A percentile compares a stretch with the other conserved stretches of the same genome.
These are phyloP conservation scores for Fusarium ambrosium DNA, from an alignment of 2,329 filamentous ascomycete genomes.

Conservation along the genomic window DNA sequence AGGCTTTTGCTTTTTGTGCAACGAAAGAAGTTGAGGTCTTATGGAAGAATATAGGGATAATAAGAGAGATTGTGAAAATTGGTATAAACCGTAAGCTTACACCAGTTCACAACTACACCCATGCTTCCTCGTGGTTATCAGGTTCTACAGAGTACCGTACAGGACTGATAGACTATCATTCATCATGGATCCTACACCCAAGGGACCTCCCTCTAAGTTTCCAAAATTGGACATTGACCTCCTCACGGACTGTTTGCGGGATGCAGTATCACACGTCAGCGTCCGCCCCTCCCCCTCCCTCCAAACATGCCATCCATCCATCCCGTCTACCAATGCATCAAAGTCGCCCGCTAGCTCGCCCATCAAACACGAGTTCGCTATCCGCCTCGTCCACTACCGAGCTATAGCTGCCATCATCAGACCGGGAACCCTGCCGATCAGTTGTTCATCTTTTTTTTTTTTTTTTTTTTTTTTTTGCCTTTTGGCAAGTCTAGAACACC, in stretches of 20 bases:
- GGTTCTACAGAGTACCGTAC: not conserved
- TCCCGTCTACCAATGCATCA: conserved; percentile 1
- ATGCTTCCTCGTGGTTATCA: not conserved
- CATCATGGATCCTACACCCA: conserved; percentile 27
- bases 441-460: conserved; percentile 33
- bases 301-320: not conserved
- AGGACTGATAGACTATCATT: conserved; percentile 1
- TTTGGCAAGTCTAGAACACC: conserved; percentile 13
- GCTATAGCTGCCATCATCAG: conserved; percentile 26
- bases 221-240: conserved; percentile 32
- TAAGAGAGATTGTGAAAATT: not conserved
- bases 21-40: conserved; percentile 1
- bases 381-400: conserved; percentile 26
- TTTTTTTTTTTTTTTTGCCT: conserved; percentile 3
- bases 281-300: conserved; percentile 1
- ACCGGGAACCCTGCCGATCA: conserved; percentile 33
- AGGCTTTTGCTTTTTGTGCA: conserved; percentile 9
- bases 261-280: conserved; percentile 38
- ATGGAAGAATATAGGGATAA: not conserved
- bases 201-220: conserved; percentile 22
- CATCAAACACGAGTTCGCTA: conserved; percentile 25
- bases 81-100: not conserved
- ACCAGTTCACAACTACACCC: not conserved
- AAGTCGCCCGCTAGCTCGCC: conserved; percentile 14
- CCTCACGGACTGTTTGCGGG: conserved; percentile 22